Evolutionary conservation across 768 basidiomycete species (phyloP).

Genomic region (Kwoniella newhampshirensis): DNA sequence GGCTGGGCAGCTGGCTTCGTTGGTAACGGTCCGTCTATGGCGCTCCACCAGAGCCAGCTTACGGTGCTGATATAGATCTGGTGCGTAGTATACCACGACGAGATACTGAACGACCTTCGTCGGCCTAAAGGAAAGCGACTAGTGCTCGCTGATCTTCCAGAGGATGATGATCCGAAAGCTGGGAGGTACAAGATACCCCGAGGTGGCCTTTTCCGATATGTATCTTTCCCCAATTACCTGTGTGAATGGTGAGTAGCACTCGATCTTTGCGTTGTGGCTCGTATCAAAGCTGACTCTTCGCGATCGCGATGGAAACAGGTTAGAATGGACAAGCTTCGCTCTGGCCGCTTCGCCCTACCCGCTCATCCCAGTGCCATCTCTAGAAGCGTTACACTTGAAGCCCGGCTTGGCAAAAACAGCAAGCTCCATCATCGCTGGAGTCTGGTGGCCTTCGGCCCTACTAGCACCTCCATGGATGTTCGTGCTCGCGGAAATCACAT

Average conservation of each 20-base stretch:
- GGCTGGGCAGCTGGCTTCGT: slow-evolving; percentile 71
- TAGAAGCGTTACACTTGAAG: not conserved
- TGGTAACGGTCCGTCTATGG: slow-evolving; percentile 60
- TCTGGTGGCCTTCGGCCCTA: slow-evolving; percentile 50
- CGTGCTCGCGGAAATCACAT: slow-evolving; percentile 65
- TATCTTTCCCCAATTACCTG: slow-evolving; percentile 91
- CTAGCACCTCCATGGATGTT: slow-evolving; percentile 79
- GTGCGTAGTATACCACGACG: slow-evolving; percentile 80
- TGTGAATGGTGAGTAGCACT: slow-evolving; percentile 75
- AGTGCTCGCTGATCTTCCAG: slow-evolving; percentile 7
- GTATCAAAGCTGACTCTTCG: not conserved
- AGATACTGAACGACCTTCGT: slow-evolving; percentile 78
- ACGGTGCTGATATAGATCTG: no score
- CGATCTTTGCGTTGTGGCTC: no score
- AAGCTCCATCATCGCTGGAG: slow-evolving; percentile 28
- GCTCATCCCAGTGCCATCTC: slow-evolving; percentile 10
- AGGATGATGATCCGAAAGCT: slow-evolving; percentile 36
- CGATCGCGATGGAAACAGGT: slow-evolving; percentile 55
- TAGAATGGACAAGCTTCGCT: slow-evolving; percentile 88
- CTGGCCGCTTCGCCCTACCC: slow-evolving; percentile 60
- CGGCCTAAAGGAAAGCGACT: slow-evolving; percentile 49
- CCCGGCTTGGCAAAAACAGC: not conserved
- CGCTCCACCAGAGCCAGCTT: not conserved
- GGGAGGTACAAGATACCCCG: slow-evolving; percentile 60
- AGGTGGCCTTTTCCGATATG: slow-evolving; percentile 69